Conservation (phyloP, 2,329 filamentous ascomycete genomes). For the Colletotrichum lentis region DNA sequence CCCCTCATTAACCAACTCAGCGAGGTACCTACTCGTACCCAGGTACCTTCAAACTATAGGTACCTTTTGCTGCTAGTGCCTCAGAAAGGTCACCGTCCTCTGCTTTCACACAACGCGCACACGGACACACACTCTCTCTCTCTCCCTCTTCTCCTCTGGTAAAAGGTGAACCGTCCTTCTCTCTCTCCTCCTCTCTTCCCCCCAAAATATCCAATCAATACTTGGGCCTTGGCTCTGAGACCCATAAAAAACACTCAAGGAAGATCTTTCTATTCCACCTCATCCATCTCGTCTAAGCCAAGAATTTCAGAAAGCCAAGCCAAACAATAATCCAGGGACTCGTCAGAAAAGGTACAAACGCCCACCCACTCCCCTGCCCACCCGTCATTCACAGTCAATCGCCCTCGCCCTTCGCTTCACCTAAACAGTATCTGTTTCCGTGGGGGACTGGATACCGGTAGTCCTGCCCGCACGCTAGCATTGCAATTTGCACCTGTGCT, state of each 20-base stretch:
- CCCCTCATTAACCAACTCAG: background rate
- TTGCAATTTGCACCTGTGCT: slow-evolving; percentile 2
- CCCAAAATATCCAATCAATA: slow-evolving; percentile 12
- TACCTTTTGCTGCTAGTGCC: no score
- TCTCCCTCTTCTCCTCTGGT: background rate
- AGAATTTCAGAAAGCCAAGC: slow-evolving; percentile 1
- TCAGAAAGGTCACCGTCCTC: background rate
- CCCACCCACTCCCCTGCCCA: background rate
- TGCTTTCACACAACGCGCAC: background rate
- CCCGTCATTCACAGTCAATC: slow-evolving; percentile 7
- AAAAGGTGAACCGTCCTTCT: no score
- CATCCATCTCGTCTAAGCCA: slow-evolving; percentile 23
- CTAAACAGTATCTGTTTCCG: no score
- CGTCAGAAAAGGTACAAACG: slow-evolving; percentile 11
- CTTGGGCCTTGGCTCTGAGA: slow-evolving; percentile 32
- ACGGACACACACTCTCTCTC: background rate
- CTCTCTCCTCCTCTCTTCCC: background rate
- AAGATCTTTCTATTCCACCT: slow-evolving; percentile 26
- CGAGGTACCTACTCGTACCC: background rate
- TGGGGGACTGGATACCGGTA: no score
- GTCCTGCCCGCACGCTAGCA: background rate
- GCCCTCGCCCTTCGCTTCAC: background rate
- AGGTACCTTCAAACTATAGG: no score
- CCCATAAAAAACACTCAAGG: slow-evolving; percentile 13
- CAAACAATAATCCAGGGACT: background rate